Evolutionary conservation across 1,284 basidiomycete genomes (phyloP).

Genomic region (Paramarasmius palmivorus): DNA sequence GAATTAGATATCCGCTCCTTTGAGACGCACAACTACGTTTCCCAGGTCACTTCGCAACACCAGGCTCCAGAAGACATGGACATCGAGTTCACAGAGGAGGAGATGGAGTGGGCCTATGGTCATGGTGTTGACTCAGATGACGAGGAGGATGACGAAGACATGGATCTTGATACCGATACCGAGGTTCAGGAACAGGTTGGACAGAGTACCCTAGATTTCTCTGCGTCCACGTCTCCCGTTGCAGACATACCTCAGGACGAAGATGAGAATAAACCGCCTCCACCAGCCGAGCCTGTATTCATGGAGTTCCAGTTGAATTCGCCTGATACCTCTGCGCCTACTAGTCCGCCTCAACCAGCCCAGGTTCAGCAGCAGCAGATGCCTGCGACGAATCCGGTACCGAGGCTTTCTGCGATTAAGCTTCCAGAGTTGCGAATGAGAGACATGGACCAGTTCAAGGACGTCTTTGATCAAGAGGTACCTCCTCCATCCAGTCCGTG

Average conservation of each 20-base stretch:
- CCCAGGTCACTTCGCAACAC: background rate
- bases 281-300: background rate
- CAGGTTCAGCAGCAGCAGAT: background rate
- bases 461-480: background rate
- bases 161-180: background rate
- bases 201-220: background rate
- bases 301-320: background rate
- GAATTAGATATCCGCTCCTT: background rate
- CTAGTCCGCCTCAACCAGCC: background rate
- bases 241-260: background rate
- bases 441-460: conserved; percentile 5
- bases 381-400: background rate
- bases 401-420: background rate
- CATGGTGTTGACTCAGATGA: conserved; percentile 1
- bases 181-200: background rate
- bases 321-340: background rate
- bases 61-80: background rate
- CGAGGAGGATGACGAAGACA: background rate
- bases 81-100: background rate
- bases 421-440: conserved; percentile 1
- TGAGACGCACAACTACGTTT: background rate
- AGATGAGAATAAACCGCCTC: background rate
- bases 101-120: conserved; percentile 3
- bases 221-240: background rate
- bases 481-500: background rate